A percentile compares a stretch with the other conserved stretches of the same genome.
phyloP scores from a whole-genome alignment of 345 rosid species.

The Viola odorata region DNA sequence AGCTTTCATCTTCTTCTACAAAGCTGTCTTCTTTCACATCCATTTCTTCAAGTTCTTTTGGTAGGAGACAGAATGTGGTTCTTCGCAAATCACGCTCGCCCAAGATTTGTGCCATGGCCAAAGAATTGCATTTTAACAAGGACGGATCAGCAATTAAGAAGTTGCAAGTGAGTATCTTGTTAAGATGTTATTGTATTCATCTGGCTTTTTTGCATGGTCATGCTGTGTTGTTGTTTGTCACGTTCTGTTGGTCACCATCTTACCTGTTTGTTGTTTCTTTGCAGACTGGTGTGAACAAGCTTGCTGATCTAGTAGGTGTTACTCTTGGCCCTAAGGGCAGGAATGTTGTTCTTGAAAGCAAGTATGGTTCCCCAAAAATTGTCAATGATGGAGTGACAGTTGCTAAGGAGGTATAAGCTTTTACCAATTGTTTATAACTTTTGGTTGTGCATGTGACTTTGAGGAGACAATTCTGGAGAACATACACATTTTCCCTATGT shows the following conservation, averaged over 20 bases:
- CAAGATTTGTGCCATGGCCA: conserved; percentile 66
- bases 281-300: conserved; percentile 96
- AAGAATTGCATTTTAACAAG: conserved; percentile 90
- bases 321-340: conserved; percentile 96
- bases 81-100: conserved; percentile 43
- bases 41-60: conserved; percentile 52
- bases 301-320: conserved; percentile 95
- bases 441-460: too few relatives aligned
- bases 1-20: conserved; percentile 41
- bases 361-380: conserved; percentile 95
- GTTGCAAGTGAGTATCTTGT: conserved; percentile 59
- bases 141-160: conserved; percentile 86
- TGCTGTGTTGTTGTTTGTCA: neutral
- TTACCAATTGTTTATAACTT: neutral
- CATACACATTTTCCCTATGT: too few relatives aligned
- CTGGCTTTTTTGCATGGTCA: neutral
- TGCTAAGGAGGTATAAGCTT: conserved; percentile 72
- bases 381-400: conserved; percentile 98
- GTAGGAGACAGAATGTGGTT: conserved; percentile 43
- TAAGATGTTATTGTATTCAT: neutral
- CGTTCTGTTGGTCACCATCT: neutral
- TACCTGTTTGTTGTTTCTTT: conserved; percentile 11
- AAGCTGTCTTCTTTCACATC: conserved; percentile 70
- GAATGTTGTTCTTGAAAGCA: conserved; percentile 98
- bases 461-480: too few relatives aligned